Conservation (phyloP, 768 basidiomycete genomes). For the Xerocomellus amylosporus region DNA sequence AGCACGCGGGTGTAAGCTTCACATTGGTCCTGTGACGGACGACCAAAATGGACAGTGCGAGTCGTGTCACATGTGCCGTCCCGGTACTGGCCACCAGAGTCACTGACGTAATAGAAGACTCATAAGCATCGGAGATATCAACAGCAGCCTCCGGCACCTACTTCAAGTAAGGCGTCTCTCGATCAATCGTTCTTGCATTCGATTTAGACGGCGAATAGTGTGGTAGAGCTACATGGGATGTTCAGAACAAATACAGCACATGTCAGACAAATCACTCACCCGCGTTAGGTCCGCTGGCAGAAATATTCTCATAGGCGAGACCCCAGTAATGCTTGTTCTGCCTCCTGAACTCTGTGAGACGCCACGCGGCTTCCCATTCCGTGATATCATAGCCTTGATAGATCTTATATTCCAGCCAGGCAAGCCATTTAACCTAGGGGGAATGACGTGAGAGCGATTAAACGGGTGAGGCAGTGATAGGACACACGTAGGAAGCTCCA, state of each 20-base stretch:
- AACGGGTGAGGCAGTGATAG: conserved; percentile 8
- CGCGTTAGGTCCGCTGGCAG: conserved; percentile 86
- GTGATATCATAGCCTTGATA: conserved; percentile 76
- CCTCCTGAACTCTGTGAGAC: conserved; percentile 73
- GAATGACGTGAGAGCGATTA: conserved; percentile 11
- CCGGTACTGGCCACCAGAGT: conserved; percentile 86
- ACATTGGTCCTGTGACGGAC: conserved; percentile 79
- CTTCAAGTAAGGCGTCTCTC: conserved; percentile 86
- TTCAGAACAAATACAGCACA: background rate
- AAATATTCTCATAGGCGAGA: conserved; percentile 86
- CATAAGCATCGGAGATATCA: conserved; percentile 17
- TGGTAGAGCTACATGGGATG: conserved; percentile 60
- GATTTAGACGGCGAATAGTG: conserved; percentile 83
- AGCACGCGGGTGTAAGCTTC: conserved; percentile 93
- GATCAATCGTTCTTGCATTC: conserved; percentile 69
- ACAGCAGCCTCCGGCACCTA: conserved; percentile 36
- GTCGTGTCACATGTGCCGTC: conserved; percentile 91
- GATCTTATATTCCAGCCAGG: conserved; percentile 86
- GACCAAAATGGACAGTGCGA: conserved; percentile 81
- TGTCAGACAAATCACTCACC: conserved; percentile 35
- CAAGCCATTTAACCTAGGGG: conserved; percentile 69
- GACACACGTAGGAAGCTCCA: conserved; percentile 76
- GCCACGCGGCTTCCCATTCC: conserved; percentile 89
- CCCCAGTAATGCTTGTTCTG: conserved; percentile 75
- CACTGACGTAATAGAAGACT: conserved; percentile 45